A percentile compares a stretch with the other conserved stretches of the same genome.
These are phyloP conservation scores for Trichoderma gracile DNA, from an alignment of 2,329 filamentous ascomycete species.

Conservation along the genomic window DNA sequence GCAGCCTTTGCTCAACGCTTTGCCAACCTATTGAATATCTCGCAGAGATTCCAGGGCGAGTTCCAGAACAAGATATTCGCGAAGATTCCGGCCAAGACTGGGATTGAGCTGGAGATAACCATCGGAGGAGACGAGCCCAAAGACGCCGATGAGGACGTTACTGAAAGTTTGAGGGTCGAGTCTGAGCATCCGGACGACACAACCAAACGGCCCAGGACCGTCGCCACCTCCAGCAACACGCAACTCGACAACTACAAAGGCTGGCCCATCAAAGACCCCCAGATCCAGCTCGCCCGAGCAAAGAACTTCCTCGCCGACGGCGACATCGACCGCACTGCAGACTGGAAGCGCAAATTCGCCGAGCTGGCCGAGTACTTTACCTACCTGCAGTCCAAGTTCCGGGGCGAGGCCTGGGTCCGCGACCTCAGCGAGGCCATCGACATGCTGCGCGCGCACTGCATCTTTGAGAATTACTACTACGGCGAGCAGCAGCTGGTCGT, in stretches of 20 bases:
- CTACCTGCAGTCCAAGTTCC: conserved; percentile 35
- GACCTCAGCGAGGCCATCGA: conserved; percentile 36
- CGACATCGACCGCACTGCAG: conserved; percentile 45
- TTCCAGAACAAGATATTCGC: conserved; percentile 6
- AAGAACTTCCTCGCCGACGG: conserved; percentile 52
- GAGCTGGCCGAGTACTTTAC: conserved; percentile 45
- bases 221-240: neutral
- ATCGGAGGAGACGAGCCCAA: neutral
- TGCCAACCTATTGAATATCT: neutral
- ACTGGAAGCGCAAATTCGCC: conserved; percentile 43
- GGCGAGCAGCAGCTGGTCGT: conserved; percentile 33
- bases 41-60: neutral
- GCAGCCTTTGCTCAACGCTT: neutral
- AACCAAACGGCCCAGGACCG: neutral
- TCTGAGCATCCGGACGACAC: neutral
- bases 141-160: neutral
- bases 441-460: conserved; percentile 40
- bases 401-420: conserved; percentile 35
- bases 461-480: conserved; percentile 42
- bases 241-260: conserved; percentile 36
- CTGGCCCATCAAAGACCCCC: conserved; percentile 40
- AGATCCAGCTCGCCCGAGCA: conserved; percentile 37
- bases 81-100: neutral
- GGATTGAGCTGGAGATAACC: conserved; percentile 24
- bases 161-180: neutral